Evolutionary conservation across 2,329 filamentous ascomycete genomes (phyloP), one percentile per base, ranked within the genome.

Genomic region (Trichoderma simmonsii): DNA sequence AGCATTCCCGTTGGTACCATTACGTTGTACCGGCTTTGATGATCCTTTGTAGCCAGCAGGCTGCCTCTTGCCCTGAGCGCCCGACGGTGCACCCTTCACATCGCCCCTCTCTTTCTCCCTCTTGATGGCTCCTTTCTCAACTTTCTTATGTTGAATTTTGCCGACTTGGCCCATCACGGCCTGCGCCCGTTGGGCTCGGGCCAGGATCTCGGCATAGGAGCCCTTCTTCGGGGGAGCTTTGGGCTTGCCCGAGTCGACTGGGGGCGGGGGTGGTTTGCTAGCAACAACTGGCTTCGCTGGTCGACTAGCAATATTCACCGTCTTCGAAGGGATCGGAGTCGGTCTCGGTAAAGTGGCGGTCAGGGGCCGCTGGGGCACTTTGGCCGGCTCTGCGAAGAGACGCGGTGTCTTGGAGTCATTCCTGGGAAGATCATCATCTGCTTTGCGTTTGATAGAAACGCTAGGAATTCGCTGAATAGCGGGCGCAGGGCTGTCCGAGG

Each of bases 181-280:
- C 77, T 92, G 89, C 14, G 89, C 90, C 73, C 89, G 88, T 77
- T 92, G 90, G 36, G 89, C 93, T 75, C 91, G 87, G 70, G 91
- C 91, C 82, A 95, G 86, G 73, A 94, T 91, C 77, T 94, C 92
- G 48, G 90, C 88, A 79, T 90, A 95, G 0, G 91, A 92, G 2
- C 91, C 90, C 77, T 92, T 93, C 80, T 93, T 93, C 1, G 89
- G 90, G 2, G 87, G 82, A 3, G 83, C 79, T 72, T 82, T 82
- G 5, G 83, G 78, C 1, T 79, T 77, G 21, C 80, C 84, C 78
- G 82, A 85, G 80, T 76, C 84, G 76, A 73, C 74, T 4, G 77
- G 74, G 34, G 74, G 75, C 5, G 78, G 74, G 11, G 78, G 75
- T 8, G 78, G 74, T 30, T 76, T 75, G 14, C 74, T 76, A 18